Evolutionary conservation across 805 yeast genomes (phyloP).

Genomic region (Sporopachydermia lactativora): DNA sequence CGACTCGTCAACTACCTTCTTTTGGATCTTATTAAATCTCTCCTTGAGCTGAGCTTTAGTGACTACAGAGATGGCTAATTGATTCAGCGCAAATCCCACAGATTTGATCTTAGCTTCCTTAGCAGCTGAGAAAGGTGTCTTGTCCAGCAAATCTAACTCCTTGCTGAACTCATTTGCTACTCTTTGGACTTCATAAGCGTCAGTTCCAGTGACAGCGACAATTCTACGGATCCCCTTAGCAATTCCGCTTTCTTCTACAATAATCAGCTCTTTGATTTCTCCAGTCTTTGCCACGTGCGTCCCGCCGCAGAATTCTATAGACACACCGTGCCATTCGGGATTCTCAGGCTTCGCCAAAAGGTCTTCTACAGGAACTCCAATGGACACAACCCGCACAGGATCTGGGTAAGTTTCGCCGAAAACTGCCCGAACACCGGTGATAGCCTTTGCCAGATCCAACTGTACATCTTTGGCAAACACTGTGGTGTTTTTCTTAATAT

Average conservation of each 20-base stretch:
- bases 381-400: slow-evolving; percentile 95
- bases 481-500: slow-evolving; percentile 51
- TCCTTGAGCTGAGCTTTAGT: slow-evolving; percentile 64
- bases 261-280: slow-evolving; percentile 81
- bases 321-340: slow-evolving; percentile 60
- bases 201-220: slow-evolving; percentile 90
- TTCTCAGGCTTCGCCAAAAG: slow-evolving; percentile 57
- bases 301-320: slow-evolving; percentile 98
- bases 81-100: slow-evolving; percentile 71
- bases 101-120: slow-evolving; percentile 80
- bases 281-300: slow-evolving; percentile 90
- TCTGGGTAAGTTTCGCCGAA: slow-evolving; percentile 99
- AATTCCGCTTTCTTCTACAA: slow-evolving; percentile 91
- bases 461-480: slow-evolving; percentile 81
- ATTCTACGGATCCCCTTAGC: slow-evolving; percentile 98
- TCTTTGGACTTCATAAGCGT: slow-evolving; percentile 82
- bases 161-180: slow-evolving; percentile 59
- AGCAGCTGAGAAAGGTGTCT: slow-evolving; percentile 53
- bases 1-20: slow-evolving; percentile 74
- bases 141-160: slow-evolving; percentile 42
- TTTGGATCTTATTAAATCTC: slow-evolving; percentile 67
- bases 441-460: slow-evolving; percentile 55
- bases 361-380: slow-evolving; percentile 83
- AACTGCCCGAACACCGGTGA: slow-evolving; percentile 87
- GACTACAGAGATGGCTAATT: slow-evolving; percentile 68